Percentiles rank a stretch among this genome's conserved stretches.
Evolutionary conservation across 768 basidiomycete genomes (phyloP).

Genomic region (Holtermanniella nyarrowii): DNA sequence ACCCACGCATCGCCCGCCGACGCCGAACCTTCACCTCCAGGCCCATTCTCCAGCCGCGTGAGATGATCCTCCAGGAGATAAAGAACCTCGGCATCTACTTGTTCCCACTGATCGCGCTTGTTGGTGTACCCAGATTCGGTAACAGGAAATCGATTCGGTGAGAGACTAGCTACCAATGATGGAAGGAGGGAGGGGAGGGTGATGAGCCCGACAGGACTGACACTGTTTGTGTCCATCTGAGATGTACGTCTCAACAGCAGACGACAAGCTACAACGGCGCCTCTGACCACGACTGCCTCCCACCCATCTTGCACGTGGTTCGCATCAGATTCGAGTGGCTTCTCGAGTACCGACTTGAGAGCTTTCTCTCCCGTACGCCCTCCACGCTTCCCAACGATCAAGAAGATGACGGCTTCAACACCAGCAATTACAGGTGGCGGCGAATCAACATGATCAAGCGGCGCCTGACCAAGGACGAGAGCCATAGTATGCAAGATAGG

Average conservation of each 20-base stretch:
- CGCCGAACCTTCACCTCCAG: slow-evolving; percentile 9
- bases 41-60: slow-evolving; percentile 7
- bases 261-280: not conserved
- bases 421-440: slow-evolving; percentile 12
- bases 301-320: not conserved
- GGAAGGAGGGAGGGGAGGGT: slow-evolving; percentile 25
- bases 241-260: not conserved
- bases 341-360: slow-evolving; percentile 20
- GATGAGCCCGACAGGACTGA: slow-evolving; percentile 4
- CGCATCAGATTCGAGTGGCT: not conserved
- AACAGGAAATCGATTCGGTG: slow-evolving; percentile 16
- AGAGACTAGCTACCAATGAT: slow-evolving; percentile 25
- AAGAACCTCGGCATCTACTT: slow-evolving; percentile 35
- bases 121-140: not conserved
- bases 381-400: slow-evolving; percentile 16
- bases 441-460: not conserved
- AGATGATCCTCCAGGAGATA: slow-evolving; percentile 33
- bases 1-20: slow-evolving; percentile 26
- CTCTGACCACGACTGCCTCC: not conserved
- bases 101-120: slow-evolving; percentile 20
- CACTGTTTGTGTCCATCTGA: not conserved
- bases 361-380: slow-evolving; percentile 24
- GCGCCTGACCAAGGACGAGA: not conserved
- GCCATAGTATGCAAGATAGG: not conserved
- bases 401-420: slow-evolving; percentile 15